phyloP scores from a whole-genome alignment of 371 early-diverging fungal species.

The Mortierella polycephala region DNA sequence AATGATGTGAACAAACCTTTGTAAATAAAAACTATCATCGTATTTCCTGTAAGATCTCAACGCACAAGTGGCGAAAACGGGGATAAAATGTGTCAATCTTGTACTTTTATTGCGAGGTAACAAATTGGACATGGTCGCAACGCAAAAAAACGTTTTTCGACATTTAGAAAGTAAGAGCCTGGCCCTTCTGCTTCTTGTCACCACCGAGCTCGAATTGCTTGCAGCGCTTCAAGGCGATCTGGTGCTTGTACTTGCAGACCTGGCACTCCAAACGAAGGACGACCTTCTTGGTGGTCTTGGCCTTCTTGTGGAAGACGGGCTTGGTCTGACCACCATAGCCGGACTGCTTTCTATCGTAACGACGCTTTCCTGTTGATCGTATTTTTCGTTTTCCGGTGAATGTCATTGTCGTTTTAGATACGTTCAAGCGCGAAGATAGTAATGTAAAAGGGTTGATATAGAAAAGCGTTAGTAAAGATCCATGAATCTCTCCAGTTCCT shows the following conservation, averaged over 20 bases:
- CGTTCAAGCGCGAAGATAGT: too few species aligned
- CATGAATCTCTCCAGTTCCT: constrained; percentile 16
- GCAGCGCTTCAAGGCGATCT: constrained; percentile 97
- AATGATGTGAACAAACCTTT: neutral
- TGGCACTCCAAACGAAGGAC: constrained; percentile 99
- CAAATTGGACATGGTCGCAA: constrained; percentile 22
- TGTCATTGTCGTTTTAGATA: too few species aligned
- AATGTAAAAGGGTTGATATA: neutral
- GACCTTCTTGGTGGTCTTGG: constrained; percentile 99
- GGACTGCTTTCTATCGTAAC: constrained; percentile 91
- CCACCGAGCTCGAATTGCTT: constrained; percentile 99
- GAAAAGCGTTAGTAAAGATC: neutral
- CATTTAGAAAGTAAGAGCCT: constrained; percentile 48
- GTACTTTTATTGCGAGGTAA: constrained; percentile 27
- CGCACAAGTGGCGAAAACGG: neutral
- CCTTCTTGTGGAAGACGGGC: constrained; percentile 96
- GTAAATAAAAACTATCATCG: neutral
- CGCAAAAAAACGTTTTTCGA: constrained; percentile 13
- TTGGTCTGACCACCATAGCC: constrained; percentile 99
- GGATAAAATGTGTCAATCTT: neutral
- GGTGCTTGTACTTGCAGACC: constrained; percentile 97
- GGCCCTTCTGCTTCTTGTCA: constrained; percentile 94
- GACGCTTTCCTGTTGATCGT: constrained; percentile 73
- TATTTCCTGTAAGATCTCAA: too few species aligned
- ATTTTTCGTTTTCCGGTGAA: neutral